Conservation (phyloP, 2,329 filamentous ascomycete species). For the Juglanconis juglandina region DNA sequence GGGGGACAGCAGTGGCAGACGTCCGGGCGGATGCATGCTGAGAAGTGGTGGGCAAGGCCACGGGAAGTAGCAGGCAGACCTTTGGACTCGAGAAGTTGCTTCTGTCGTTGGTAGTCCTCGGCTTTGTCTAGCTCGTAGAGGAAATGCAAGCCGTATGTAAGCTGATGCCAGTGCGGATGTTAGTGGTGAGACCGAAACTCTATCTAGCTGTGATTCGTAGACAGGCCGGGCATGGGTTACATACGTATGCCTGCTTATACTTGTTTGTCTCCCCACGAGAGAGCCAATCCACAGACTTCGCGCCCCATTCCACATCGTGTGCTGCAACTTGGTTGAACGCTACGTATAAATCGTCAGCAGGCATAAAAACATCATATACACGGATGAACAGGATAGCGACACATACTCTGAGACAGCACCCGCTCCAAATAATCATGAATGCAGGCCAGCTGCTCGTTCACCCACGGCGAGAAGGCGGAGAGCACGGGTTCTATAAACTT, state of each 20-base stretch:
- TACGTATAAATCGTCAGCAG: neutral
- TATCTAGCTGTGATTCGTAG: neutral
- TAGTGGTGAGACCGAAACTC: too few species aligned
- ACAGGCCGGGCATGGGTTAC: neutral
- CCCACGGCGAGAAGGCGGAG: neutral
- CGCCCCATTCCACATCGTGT: neutral
- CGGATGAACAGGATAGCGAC: neutral
- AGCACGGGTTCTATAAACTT: neutral
- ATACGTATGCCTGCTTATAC: neutral
- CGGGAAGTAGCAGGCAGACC: too few species aligned
- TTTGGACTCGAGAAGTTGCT: too few species aligned
- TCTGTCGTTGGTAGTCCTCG: too few species aligned
- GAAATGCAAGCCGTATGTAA: neutral
- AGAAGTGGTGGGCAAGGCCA: too few species aligned
- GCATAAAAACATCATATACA: neutral
- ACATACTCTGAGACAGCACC: neutral
- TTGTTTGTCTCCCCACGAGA: neutral
- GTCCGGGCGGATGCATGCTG: too few species aligned
- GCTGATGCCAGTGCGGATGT: neutral
- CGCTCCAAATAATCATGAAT: conserved; percentile 2
- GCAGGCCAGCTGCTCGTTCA: conserved; percentile 6
- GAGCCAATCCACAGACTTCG: neutral
- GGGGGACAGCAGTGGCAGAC: too few species aligned
- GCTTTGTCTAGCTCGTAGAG: too few species aligned
- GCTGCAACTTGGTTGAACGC: conserved; percentile 1